These are phyloP conservation scores for Aspergillus aculeatinus DNA, from an alignment of 2,329 filamentous ascomycete genomes.

Conservation along the genomic window DNA sequence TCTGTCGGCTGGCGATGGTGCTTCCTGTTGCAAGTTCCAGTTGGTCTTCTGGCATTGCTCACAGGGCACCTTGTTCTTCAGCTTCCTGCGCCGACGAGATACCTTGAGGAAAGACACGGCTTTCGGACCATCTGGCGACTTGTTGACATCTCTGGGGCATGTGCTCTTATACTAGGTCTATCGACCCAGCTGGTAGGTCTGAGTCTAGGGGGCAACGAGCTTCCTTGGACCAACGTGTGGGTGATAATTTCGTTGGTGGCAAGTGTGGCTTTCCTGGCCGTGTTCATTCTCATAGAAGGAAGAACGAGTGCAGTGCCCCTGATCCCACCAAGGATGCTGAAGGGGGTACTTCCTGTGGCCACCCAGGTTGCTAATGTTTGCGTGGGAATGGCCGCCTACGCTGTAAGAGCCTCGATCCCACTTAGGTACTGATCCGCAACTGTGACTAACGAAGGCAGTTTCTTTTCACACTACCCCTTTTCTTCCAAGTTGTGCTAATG, in stretches of 20 bases:
- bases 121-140: conserved; percentile 50
- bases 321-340: conserved; percentile 53
- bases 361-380: conserved; percentile 61
- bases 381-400: conserved; percentile 62
- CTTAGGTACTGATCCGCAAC: background rate
- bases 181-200: conserved; percentile 54
- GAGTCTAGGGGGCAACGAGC: conserved; percentile 47
- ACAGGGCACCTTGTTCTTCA: conserved; percentile 56
- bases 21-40: conserved; percentile 62
- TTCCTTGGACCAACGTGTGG: conserved; percentile 46
- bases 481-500: conserved; percentile 44
- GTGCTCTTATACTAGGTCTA: conserved; percentile 58
- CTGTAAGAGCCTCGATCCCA: conserved; percentile 45
- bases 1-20: conserved; percentile 50
- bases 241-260: conserved; percentile 41
- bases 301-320: conserved; percentile 45
- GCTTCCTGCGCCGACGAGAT: conserved; percentile 36
- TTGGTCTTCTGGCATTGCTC: conserved; percentile 56
- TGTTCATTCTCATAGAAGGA: conserved; percentile 43
- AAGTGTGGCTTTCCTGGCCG: conserved; percentile 38
- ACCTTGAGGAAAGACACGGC: conserved; percentile 21
- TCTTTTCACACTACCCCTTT: conserved; percentile 49
- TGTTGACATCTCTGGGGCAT: conserved; percentile 59
- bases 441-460: conserved; percentile 31
- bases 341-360: conserved; percentile 54